Evolutionary conservation across 306 rosid species (phyloP).

Genomic region (Abrus pulchellus): DNA sequence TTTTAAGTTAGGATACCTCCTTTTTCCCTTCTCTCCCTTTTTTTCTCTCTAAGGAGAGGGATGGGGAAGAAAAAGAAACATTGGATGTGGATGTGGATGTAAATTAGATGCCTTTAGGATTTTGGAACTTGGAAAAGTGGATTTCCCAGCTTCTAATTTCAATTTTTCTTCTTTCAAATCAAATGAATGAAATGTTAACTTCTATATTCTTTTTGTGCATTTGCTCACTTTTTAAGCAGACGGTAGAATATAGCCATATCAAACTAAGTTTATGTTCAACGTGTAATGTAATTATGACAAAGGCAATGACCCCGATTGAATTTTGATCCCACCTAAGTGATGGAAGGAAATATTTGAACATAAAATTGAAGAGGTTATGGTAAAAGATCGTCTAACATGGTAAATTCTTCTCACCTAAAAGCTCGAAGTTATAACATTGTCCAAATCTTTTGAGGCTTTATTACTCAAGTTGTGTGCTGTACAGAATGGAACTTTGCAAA

Average conservation of each 20-base stretch:
- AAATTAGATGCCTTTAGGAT: slow-evolving; percentile 44
- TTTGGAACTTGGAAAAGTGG: slow-evolving; percentile 33
- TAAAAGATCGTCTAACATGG: neutral
- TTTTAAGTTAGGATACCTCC: slow-evolving; percentile 37
- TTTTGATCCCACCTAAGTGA: slow-evolving; percentile 15
- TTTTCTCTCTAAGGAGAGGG: slow-evolving; percentile 39
- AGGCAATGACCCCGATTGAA: slow-evolving; percentile 34
- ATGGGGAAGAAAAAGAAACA: neutral
- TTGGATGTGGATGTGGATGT: slow-evolving; percentile 48
- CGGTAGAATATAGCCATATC: slow-evolving; percentile 18
- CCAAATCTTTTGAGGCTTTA: slow-evolving; percentile 1
- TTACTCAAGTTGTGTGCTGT: neutral
- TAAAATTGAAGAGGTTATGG: neutral
- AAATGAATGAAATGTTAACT: slow-evolving; percentile 37
- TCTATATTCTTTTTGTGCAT: slow-evolving; percentile 6
- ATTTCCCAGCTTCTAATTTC: slow-evolving; percentile 38
- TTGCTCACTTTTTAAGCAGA: neutral
- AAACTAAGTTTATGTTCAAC: neutral
- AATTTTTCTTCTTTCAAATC: slow-evolving; percentile 12
- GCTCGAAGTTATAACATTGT: neutral
- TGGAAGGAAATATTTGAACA: slow-evolving; percentile 6
- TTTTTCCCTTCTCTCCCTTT: slow-evolving; percentile 42
- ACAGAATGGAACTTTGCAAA: neutral
- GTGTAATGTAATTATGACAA: slow-evolving; percentile 19
- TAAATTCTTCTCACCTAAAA: neutral